Evolutionary conservation across 306 rosid species (phyloP).

Genomic region (Vachellia pachyceras): DNA sequence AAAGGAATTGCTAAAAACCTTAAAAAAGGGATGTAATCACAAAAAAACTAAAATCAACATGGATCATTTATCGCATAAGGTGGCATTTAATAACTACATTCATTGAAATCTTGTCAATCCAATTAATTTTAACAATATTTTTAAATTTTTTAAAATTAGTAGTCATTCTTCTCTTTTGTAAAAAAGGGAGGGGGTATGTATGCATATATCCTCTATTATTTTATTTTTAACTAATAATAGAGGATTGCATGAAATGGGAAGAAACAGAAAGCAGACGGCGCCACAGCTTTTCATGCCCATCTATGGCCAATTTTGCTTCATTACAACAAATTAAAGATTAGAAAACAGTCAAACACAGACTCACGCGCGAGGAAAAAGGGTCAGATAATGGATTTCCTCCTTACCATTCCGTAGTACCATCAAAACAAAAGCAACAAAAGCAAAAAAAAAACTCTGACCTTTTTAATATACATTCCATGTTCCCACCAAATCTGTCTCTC

Average conservation of each 20-base stretch:
- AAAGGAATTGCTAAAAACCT: too few species aligned
- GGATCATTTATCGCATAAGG: too few species aligned
- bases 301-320: constrained; percentile 35
- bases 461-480: background rate
- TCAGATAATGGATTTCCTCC: background rate
- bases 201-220: background rate
- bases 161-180: too few species aligned
- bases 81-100: too few species aligned
- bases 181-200: too few species aligned
- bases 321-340: background rate
- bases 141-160: too few species aligned
- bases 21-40: too few species aligned
- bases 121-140: too few species aligned
- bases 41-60: too few species aligned
- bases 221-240: background rate
- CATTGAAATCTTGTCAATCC: too few species aligned
- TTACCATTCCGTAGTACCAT: constrained; percentile 7
- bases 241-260: background rate
- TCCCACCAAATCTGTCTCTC: background rate
- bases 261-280: background rate
- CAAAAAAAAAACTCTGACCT: background rate
- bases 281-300: constrained; percentile 42
- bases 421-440: background rate
- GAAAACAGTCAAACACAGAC: too few species aligned
- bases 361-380: background rate